Conservation (phyloP, 1,139 yeast species). For the Yamadazyma kanchanaburiensis region DNA sequence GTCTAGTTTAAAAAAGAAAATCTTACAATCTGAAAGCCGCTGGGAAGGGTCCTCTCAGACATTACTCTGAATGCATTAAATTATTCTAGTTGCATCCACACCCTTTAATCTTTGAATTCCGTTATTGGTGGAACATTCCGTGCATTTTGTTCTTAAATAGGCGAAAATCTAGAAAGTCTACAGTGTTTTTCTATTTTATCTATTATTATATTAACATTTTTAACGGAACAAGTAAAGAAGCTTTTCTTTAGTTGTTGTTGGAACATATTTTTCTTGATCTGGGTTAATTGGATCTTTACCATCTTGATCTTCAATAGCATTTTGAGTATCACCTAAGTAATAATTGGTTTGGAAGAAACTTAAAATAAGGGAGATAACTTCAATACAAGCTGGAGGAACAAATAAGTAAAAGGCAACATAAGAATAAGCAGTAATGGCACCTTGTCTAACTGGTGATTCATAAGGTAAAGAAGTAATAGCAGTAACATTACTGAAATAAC, state of each 20-base stretch:
- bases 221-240: slow-evolving; percentile 4
- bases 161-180: no score
- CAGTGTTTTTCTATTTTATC: no score
- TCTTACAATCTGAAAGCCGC: no score
- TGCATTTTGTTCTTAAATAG: no score
- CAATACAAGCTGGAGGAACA: slow-evolving; percentile 21
- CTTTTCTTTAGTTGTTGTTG: slow-evolving; percentile 3
- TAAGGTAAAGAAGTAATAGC: slow-evolving; percentile 15
- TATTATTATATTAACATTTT: neutral
- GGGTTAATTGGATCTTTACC: slow-evolving; percentile 9
- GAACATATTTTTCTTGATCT: slow-evolving; percentile 1
- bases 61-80: no score
- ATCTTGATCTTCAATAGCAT: slow-evolving; percentile 21
- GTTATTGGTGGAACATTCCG: no score
- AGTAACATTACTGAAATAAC: slow-evolving; percentile 15
- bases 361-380: slow-evolving; percentile 19
- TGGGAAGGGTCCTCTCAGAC: no score
- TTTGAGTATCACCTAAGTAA: slow-evolving; percentile 28
- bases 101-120: no score
- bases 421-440: slow-evolving; percentile 24
- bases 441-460: slow-evolving; percentile 22
- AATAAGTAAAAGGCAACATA: slow-evolving; percentile 19
- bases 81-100: no score
- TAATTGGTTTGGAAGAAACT: slow-evolving; percentile 28
- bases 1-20: no score